These are phyloP conservation scores for Veloboletus limbatus DNA, from an alignment of 1,284 basidiomycete species.

Conservation along the genomic window DNA sequence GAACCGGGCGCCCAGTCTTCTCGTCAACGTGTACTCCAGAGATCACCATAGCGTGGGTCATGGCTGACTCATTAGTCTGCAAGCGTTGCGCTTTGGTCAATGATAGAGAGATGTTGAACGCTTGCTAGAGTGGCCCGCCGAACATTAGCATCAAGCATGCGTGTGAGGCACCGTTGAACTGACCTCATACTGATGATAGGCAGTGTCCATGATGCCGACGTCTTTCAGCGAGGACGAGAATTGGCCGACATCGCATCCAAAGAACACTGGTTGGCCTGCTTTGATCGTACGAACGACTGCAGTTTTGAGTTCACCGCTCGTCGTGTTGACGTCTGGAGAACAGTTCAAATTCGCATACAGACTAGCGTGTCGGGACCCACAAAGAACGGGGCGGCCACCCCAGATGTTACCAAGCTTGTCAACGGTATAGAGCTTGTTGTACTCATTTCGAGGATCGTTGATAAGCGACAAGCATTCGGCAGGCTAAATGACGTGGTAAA, in stretches of 20 bases:
- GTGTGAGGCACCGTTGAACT: slow-evolving; percentile 11
- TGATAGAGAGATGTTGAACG: slow-evolving; percentile 58
- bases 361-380: slow-evolving; percentile 43
- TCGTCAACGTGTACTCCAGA: slow-evolving; percentile 86
- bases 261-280: slow-evolving; percentile 90
- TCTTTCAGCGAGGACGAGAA: slow-evolving; percentile 70
- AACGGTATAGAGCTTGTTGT: slow-evolving; percentile 86
- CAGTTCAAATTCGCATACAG: neutral
- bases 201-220: slow-evolving; percentile 83
- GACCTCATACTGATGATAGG: slow-evolving; percentile 80
- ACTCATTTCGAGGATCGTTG: slow-evolving; percentile 89
- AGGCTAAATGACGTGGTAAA: slow-evolving; percentile 37
- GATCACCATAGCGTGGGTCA: slow-evolving; percentile 96
- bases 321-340: slow-evolving; percentile 81
- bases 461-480: slow-evolving; percentile 86
- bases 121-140: slow-evolving; percentile 37
- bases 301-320: slow-evolving; percentile 76
- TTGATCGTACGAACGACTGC: slow-evolving; percentile 84
- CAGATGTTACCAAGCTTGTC: slow-evolving; percentile 91
- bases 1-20: slow-evolving; percentile 66
- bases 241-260: slow-evolving; percentile 88
- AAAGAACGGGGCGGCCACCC: slow-evolving; percentile 80
- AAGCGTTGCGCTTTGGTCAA: slow-evolving; percentile 85
- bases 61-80: slow-evolving; percentile 76
- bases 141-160: neutral